Percentiles rank a stretch among this genome's conserved stretches.
These are phyloP conservation scores for Teunomyces atbi DNA, from an alignment of 805 yeast genomes.

Conservation along the genomic window DNA sequence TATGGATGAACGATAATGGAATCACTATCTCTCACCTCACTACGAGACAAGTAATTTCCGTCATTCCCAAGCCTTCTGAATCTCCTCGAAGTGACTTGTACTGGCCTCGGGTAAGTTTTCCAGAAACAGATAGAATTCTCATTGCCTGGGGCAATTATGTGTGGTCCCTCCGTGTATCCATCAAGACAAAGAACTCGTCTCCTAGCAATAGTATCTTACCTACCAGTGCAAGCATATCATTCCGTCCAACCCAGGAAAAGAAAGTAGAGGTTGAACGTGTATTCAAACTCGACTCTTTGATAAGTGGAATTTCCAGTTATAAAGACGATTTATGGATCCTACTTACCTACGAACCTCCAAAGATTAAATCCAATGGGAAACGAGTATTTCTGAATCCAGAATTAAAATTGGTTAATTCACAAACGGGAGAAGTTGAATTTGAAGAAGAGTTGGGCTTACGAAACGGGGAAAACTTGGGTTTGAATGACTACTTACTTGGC, in stretches of 20 bases:
- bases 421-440: constrained; percentile 67
- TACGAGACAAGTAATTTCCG: constrained; percentile 47
- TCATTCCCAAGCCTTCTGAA: constrained; percentile 55
- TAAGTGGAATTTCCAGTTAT: constrained; percentile 78
- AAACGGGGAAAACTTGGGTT: constrained; percentile 56
- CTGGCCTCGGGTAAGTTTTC: constrained; percentile 73
- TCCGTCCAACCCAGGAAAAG: constrained; percentile 43
- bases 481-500: constrained; percentile 77
- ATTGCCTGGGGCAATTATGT: constrained; percentile 83
- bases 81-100: constrained; percentile 71
- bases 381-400: constrained; percentile 60
- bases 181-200: constrained; percentile 8
- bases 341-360: constrained; percentile 49
- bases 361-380: constrained; percentile 16
- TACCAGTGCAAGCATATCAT: constrained; percentile 53
- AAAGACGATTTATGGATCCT: constrained; percentile 68
- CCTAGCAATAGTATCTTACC: constrained; percentile 23
- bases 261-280: constrained; percentile 48
- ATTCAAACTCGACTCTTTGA: constrained; percentile 47
- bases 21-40: constrained; percentile 63
- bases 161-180: constrained; percentile 60
- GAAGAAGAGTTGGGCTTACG: constrained; percentile 75
- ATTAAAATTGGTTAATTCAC: constrained; percentile 61
- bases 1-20: constrained; percentile 87
- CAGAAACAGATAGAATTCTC: constrained; percentile 63